phyloP scores from a whole-genome alignment of 805 yeast genomes.

The Pichia sporocuriosa region DNA sequence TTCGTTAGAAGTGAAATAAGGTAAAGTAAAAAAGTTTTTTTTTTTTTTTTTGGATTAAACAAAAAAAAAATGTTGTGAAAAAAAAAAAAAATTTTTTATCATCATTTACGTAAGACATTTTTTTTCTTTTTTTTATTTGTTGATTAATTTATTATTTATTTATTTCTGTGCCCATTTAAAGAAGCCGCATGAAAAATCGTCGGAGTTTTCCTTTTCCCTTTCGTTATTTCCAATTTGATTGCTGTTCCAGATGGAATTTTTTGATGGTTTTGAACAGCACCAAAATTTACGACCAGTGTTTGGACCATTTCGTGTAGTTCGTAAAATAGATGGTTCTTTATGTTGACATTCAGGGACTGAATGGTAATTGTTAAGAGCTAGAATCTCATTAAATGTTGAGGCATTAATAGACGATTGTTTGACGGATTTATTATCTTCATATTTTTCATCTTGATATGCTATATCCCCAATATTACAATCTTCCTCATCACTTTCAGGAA shows the following conservation, averaged over 20 bases:
- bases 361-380: slow-evolving; percentile 12
- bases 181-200: slow-evolving; percentile 40
- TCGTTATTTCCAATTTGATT: slow-evolving; percentile 18
- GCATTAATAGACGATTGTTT: slow-evolving; percentile 10
- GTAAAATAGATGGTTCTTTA: slow-evolving; percentile 37
- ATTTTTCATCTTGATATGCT: too few species aligned
- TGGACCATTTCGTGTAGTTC: slow-evolving; percentile 37
- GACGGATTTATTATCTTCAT: background rate
- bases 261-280: slow-evolving; percentile 39
- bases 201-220: slow-evolving; percentile 2
- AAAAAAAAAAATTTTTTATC: background rate
- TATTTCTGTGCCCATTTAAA: slow-evolving; percentile 43
- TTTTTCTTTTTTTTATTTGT: too few species aligned
- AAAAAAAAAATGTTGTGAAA: background rate
- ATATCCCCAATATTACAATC: too few species aligned
- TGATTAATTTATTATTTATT: background rate
- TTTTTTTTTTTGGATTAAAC: too few species aligned
- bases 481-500: slow-evolving; percentile 14
- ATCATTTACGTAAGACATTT: background rate
- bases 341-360: slow-evolving; percentile 42
- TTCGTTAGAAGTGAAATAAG: too few species aligned
- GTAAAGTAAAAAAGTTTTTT: too few species aligned
- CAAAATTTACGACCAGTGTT: slow-evolving; percentile 49
- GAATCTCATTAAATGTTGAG: slow-evolving; percentile 18
- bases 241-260: slow-evolving; percentile 20